Base-by-base conservation (phyloP, 345 rosid species). In the Hevea brasiliensis region DNA sequence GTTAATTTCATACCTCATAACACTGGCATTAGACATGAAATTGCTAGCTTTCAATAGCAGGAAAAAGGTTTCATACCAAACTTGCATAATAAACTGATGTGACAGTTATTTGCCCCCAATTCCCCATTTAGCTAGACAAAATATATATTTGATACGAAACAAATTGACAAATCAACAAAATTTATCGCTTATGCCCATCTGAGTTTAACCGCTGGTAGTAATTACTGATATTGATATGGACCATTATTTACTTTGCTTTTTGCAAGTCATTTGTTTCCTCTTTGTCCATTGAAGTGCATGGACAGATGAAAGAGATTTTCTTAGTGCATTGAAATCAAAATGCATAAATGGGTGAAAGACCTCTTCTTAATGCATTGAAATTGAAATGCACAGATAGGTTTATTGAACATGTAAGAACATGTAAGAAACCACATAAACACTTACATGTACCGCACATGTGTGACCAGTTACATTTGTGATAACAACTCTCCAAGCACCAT, bases 401-500 rank as follows among this genome's bases (percentile, higher is more conserved):
- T n/a, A n/a, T n/a, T 3, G 29, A 56, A 73, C 63, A n/a, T 32
- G n/a, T n/a, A n/a, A n/a, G 12, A 40, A 59, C 58, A 37, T 15
- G 26, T 40, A 21, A 14, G 23, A 66, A 35, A 51, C 47, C 40
- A 26, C 40, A 70, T 2, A 61, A 60, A 23, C 60, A 87, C 93
- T 90, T 91, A 95, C 99, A 84, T 96, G 92, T 41, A 88, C 83
- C 58, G 86, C 84, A 85, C 94, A 93, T 51, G 99, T 96, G 78
- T 94, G 98, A 64, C 99, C 98, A 62, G 97, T 90, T 77, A 93
- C 89, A 72, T 96, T 96, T 53, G 96, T 85, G 65, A 90, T 93
- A 5, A 88, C 86, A 61, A 96, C 82, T 86, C 99, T 91, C 98
- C 99, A 96, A 72, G 98, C 96, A 56, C 99, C 98, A 79, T 88